Evolutionary conservation across 371 early-diverging fungal genomes (phyloP).

Genomic region (Lichtheimia ornata): DNA sequence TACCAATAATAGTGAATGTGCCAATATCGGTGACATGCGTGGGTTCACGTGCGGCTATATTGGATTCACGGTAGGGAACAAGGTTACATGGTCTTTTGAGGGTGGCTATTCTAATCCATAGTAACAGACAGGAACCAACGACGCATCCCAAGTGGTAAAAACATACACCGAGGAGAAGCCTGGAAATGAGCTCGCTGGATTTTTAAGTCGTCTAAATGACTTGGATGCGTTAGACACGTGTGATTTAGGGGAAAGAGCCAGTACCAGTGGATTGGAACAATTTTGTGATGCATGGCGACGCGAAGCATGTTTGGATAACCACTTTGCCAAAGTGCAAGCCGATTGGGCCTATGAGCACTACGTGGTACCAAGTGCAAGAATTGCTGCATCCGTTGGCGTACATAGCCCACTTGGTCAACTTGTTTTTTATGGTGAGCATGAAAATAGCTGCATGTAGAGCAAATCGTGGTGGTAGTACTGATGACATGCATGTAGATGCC

Average conservation of each 20-base stretch:
- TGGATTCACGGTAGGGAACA: constrained; percentile 46
- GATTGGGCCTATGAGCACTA: constrained; percentile 46
- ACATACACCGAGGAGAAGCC: constrained; percentile 30
- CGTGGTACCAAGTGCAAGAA: constrained; percentile 39
- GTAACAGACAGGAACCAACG: constrained; percentile 54
- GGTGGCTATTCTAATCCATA: constrained; percentile 20
- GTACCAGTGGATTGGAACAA: constrained; percentile 20
- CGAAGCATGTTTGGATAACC: constrained; percentile 34
- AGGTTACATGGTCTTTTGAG: not conserved
- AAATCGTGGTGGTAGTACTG: no score
- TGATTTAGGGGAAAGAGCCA: constrained; percentile 34
- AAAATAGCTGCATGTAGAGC: constrained; percentile 20
- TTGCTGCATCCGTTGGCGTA: constrained; percentile 39
- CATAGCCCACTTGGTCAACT: constrained; percentile 46
- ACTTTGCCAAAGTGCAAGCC: constrained; percentile 43
- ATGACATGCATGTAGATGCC: constrained; percentile 34
- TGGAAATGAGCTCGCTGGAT: constrained; percentile 35
- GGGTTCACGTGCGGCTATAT: constrained; percentile 57
- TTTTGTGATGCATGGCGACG: constrained; percentile 35
- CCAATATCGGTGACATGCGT: constrained; percentile 39
- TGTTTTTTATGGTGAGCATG: constrained; percentile 48
- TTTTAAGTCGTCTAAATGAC: constrained; percentile 39
- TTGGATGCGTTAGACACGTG: constrained; percentile 29
- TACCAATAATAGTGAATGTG: constrained; percentile 21
- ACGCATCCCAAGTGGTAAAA: constrained; percentile 51